These are phyloP conservation scores for Tetraselmis chui DNA, from an alignment of 139 green algal species.

Conservation along the genomic window DNA sequence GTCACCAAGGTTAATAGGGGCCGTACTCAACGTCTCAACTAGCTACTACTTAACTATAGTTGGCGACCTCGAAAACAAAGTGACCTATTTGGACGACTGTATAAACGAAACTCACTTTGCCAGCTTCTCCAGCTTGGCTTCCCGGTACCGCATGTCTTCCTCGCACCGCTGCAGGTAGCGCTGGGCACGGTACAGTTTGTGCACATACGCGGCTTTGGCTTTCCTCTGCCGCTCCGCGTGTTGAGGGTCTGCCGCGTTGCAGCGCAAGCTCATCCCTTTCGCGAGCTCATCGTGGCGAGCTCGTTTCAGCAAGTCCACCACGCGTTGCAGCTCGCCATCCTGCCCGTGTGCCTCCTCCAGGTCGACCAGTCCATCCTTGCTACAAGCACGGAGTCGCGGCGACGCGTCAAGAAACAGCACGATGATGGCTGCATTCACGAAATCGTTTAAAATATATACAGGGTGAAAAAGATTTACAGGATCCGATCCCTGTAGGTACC, in stretches of 20 bases:
- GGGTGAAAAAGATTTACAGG: too few relatives aligned
- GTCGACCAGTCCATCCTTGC: background rate
- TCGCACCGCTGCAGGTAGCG: background rate
- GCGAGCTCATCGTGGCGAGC: background rate
- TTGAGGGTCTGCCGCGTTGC: background rate
- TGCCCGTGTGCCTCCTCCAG: background rate
- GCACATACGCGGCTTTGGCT: background rate
- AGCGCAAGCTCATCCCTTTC: background rate
- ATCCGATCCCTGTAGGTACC: too few relatives aligned
- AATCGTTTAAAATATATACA: too few relatives aligned
- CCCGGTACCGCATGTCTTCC: background rate
- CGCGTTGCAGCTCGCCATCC: background rate
- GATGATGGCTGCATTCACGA: too few relatives aligned
- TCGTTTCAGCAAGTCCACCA: background rate
- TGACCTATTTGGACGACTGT: too few relatives aligned
- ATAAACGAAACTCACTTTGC: background rate
- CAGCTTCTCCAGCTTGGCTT: background rate
- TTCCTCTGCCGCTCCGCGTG: background rate
- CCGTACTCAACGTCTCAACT: too few relatives aligned
- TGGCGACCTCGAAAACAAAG: too few relatives aligned
- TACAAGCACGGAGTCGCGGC: too few relatives aligned
- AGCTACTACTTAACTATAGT: too few relatives aligned
- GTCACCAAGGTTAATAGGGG: too few relatives aligned
- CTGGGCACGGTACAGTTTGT: background rate
- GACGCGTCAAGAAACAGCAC: too few relatives aligned